Base-by-base conservation (phyloP, 352 stramenopile genomes). In the Hyaloperonospora arabidopsidis region DNA sequence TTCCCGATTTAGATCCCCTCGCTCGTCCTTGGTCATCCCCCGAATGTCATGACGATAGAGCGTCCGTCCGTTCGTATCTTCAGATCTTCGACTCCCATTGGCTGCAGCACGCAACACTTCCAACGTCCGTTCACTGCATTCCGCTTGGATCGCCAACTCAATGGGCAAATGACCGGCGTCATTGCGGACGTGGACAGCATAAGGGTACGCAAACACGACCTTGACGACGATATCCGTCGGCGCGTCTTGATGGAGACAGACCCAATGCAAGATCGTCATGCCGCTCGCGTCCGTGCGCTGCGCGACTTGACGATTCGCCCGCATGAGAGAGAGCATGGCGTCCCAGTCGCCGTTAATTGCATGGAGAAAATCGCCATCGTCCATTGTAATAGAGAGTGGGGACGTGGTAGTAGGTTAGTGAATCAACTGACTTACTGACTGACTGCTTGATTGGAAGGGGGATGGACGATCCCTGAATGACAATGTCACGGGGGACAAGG, bases 291-390 rank as follows among this genome's bases (percentile, higher is more conserved):
- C 80, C 4, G 72, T 81, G 52, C 77, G 68, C 46, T 79, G 64
- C 25, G 74, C 72, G 21, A 90, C 67, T 44, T 68, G 67, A 45
- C 68, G 72, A 55, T 81, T 79, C 54, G 77, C 70, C 43, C 75
- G 78, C 72, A 90, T 76, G 51, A 71, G 67, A 15, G 65, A 65
- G 28, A 88, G 68, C 53, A 90, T 69, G 36, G 65, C 67, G 62
- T 88, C 76, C 80, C 80, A 90, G 60, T 90, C 78, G 52, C 80
- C 80, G 54, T 90, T 88, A 55, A 90, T 83, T 12, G 80, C 80
- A 38, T 87, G 74, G 36, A 88, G 51, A 54, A 90, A 88, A 52
- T 87, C 76, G 2, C 69, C 64, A 65, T 90, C 76, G 10, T 44
- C 19, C 35, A 18, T n/a, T 8, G 2, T 44, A 25, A 29, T 28